Base-by-base conservation (phyloP, 768 basidiomycete species). In the Lactarius hengduanensis region DNA sequence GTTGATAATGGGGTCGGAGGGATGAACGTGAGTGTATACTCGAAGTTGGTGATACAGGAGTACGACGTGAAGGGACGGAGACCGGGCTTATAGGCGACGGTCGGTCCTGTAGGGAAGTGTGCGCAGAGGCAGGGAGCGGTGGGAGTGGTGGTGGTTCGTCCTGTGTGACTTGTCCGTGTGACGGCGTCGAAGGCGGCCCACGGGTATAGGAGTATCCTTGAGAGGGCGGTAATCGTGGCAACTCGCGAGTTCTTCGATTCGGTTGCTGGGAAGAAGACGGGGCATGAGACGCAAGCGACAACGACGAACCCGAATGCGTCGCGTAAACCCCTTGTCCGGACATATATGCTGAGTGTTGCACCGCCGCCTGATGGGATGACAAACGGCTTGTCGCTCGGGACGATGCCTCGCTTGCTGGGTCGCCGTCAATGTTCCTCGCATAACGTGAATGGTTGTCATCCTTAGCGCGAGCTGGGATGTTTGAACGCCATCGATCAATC, bases 401-500 rank as follows among this genome's bases (percentile, higher is more conserved):
- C 22, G 50, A 15, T 6, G 61, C 53, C 9, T 38, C 54, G 38
- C 50, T 59, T 54, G 55, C 20, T 28, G 28, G 41, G 6, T 6
- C 30, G 26, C 38, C 30, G 43, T 66, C 61, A 30, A 57, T 28
- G 32, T 30, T 54, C 36, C 62, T 57, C 1, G 55, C 57, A 16
- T 50, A 26, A 4, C 34, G 47, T 11, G 61, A 62, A 11, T 8
- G 47, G 16, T 58, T 54, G 53, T 45, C 61, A 18, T 59, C 30
- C 6, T 9, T 16, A 15, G 20, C 40, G 36, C 16, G 45, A 1
- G 34, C 20, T 1, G 40, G 47, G 38, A 63, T 59, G 41, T 28
- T 6, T 10, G 57, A 59, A 15, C 53, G 66, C 66, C 66, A 67
- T 38, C 57, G 32, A 40, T 63, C 66, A n/a, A 67, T 67, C 57